Evolutionary conservation across 371 early-diverging fungal genomes (phyloP), one percentile per base, ranked within the genome.

Genomic region (Chytridium lagenaria): DNA sequence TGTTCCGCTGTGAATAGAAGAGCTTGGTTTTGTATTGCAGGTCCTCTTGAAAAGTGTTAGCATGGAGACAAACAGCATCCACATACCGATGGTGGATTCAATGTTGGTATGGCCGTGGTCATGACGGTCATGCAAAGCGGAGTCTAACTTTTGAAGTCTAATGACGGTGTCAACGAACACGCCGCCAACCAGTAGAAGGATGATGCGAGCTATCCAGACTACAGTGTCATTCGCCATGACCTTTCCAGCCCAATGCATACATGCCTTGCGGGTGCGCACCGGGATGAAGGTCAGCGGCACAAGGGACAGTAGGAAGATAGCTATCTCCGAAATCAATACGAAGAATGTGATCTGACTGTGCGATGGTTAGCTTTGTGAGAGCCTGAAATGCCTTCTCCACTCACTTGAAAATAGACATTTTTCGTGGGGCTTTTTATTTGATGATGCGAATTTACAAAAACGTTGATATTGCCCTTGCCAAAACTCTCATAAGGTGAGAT

Each of bases 1-100:
- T 73, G 66, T 81, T 81, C 2, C 82, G 68, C 67, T 81, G 82
- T 1, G 79, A 75, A 69, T 81, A 81, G 52, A 81, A 79, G 67
- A 74, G 67, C 63, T 72, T 76, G 26, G 71, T 68, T 33, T 75
- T 78, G 70, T 72, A 74, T 64, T 72, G 74, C 34, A 72, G 65
- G 50, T 74, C 75, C 72, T 72, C 72, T 68, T 37, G 26, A 49
- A 59, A 50, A 10, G n/a, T 19, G 39, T 15, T 40, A 12, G 67
- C 34, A 68, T 68, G 19, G 33, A 1, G 50, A 26, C 30, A 39
- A 67, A 39, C 5, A 40, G 34, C 2, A 31, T 3, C 10, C 10
- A 40, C 68, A 40, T 57, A 71, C 68, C 71, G 28, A 73, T 52
- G 10, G 72, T 67, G 22, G 75, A 61, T 0, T 71, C 69, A 39